Conservation (phyloP, 306 rosid species). For the Acacia crassicarpa region DNA sequence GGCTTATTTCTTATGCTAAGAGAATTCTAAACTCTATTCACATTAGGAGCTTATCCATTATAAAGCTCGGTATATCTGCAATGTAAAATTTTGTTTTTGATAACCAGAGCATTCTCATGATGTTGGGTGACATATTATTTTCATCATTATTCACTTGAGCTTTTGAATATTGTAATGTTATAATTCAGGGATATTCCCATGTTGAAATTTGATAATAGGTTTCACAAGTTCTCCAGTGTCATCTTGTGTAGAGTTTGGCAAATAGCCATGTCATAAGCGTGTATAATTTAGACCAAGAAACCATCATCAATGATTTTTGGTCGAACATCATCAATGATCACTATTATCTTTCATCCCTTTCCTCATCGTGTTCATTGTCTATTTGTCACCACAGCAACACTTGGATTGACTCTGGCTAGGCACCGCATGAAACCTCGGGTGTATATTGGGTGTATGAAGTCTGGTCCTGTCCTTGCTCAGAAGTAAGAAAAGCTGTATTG, state of each 20-base stretch:
- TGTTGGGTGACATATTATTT: not conserved
- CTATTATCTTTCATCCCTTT: not conserved
- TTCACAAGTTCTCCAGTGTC: not conserved
- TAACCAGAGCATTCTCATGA: not conserved
- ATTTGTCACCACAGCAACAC: slow-evolving; percentile 54
- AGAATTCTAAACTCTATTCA: not conserved
- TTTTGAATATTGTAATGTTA: not conserved
- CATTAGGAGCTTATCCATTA: not conserved
- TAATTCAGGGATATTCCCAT: not conserved
- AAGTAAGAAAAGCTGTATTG: slow-evolving; percentile 55
- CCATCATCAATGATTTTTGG: not conserved
- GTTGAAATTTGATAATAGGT: not conserved
- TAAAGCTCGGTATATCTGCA: not conserved
- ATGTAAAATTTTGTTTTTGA: not conserved
- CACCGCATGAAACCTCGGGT: slow-evolving; percentile 66
- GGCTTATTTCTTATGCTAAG: not conserved
- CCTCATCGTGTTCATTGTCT: slow-evolving; percentile 23
- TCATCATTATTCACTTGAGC: not conserved
- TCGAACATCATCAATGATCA: not conserved
- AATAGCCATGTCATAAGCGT: not conserved
- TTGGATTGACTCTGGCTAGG: slow-evolving; percentile 58
- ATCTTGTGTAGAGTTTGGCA: not conserved
- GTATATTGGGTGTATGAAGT: slow-evolving; percentile 94
- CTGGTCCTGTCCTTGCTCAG: slow-evolving; percentile 85
- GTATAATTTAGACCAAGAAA: not conserved